Evolutionary conservation across 345 rosid genomes (phyloP), one percentile per base, ranked within the genome.

Genomic region (Moricandia arvensis): DNA sequence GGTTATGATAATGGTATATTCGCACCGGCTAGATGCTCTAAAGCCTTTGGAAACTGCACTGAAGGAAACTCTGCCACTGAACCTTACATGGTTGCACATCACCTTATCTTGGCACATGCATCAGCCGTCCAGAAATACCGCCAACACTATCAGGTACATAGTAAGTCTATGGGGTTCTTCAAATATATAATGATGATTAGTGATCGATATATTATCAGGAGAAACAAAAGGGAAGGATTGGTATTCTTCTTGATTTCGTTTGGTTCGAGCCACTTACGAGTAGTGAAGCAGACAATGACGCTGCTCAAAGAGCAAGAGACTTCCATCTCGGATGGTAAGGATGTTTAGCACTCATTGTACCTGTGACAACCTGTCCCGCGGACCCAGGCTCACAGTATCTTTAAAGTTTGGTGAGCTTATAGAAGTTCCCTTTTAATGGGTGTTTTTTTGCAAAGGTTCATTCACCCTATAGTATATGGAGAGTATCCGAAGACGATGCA

Each of bases 231-330:
- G 97, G 97, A 69, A 88, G 85, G 75, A 92, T 95, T 6, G 97
- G 97, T 15, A 95, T 89, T 75, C 87, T 95, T 54, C 73, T 92
- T 79, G 97, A 95, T 78, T 92, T 92, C 21, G 97, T 95, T 53
- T 95, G 97, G 96, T 95, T 89, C 7, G 99, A 95, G 69, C 99
- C 99, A 17, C 97, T 95, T 26, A 90, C 97, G 15, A 82, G 88
- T 80, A 82, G 92, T 3, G 90, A 88, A 82, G 94, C 91, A 3
- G 97, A 95, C 82, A 88, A 80, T 60, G 80, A 76, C 69, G 99
- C 97, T 30, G 97, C 99, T 70, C 99, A 95, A 80, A 82, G 97
- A 80, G 99, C 99, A 63, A 83, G 89, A 79, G 99, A 95, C 87
- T 92, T 95, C 60, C 97, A 95, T 60, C 73, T 95, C 29, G 99